Evolutionary conservation across 331 rosid species (phyloP), one percentile per base, ranked within the genome.

Genomic region (Cydonia oblonga): DNA sequence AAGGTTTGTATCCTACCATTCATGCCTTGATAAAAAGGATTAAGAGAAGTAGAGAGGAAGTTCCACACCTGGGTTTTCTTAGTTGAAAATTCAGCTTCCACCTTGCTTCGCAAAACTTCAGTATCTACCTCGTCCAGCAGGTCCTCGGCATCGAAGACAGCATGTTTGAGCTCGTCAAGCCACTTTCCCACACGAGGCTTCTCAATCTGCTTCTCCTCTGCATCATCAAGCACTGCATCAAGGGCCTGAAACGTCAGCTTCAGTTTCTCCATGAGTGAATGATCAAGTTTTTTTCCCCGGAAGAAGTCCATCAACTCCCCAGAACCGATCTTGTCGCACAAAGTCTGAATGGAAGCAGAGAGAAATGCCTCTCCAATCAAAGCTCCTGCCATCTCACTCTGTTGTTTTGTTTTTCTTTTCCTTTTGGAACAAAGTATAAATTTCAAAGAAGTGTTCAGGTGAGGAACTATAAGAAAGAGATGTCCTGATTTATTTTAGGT

Each of bases 11-110:
- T 19, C 40, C 52, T 14, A 24, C 35, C 24, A n/a, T 68, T 33
- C 33, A 66, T n/a, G 15, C 64, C 14, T 18, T 26, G 16, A 23
- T 38, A 24, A 53, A 8, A 69, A 6, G 23, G n/a, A 29, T 69
- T 40, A 14, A 68, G 13, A 54, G 15, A 62, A 68, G 58, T 61
- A 28, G 70, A 54, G 33, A 79, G 9, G 32, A 58, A 58, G 15
- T 58, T 58, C 64, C n/a, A 58, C 64, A 58, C 64, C n/a, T 52
- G 78, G 46, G 64, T 0, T 6, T 57, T 67, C 4, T 16, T 29
- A 9, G 68, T 73, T 1, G 22, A 49, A 63, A 4, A 64, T 64
- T 73, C 70, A 25, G 70, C 74, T 68, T 33, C 76, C 20, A 69
- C 14, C 66, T 81, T 64, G 76, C 51, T 29, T 68, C 2, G 57